Percentiles rank a stretch among this genome's conserved stretches.
Evolutionary conservation across 257 asterid genomes (phyloP).

Genomic region (Osmanthus fragrans): DNA sequence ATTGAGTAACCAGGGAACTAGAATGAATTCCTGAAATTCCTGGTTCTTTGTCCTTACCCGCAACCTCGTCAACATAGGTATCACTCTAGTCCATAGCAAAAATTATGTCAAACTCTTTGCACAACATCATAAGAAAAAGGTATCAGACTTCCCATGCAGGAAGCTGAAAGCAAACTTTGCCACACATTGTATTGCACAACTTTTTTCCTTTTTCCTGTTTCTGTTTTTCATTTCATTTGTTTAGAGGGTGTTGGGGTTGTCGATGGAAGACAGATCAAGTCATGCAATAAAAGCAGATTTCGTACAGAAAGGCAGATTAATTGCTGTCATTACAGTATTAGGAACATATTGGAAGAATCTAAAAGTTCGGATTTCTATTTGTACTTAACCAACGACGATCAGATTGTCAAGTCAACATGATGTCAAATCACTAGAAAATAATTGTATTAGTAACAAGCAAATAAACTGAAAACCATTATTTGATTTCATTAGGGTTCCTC

Average conservation of each 20-base stretch:
- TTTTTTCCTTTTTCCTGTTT: too few relatives aligned
- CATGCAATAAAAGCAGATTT: not conserved
- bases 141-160: not conserved
- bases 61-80: not conserved
- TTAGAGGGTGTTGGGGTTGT: too few relatives aligned
- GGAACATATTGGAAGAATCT: not conserved
- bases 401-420: not conserved
- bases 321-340: too few relatives aligned
- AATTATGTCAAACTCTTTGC: not conserved
- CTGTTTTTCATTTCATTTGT: too few relatives aligned
- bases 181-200: not conserved
- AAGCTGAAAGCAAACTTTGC: not conserved
- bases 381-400: not conserved
- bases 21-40: not conserved
- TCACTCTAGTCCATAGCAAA: not conserved
- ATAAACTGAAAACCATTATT: not conserved
- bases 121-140: not conserved
- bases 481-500: not conserved
- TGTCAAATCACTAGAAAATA: not conserved
- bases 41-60: not conserved
- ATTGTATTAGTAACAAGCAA: not conserved
- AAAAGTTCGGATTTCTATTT: not conserved
- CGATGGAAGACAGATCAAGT: not conserved
- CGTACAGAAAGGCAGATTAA: too few relatives aligned
- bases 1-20: not conserved